phyloP scores from a whole-genome alignment of 768 basidiomycete species.

The Hericium erinaceus region DNA sequence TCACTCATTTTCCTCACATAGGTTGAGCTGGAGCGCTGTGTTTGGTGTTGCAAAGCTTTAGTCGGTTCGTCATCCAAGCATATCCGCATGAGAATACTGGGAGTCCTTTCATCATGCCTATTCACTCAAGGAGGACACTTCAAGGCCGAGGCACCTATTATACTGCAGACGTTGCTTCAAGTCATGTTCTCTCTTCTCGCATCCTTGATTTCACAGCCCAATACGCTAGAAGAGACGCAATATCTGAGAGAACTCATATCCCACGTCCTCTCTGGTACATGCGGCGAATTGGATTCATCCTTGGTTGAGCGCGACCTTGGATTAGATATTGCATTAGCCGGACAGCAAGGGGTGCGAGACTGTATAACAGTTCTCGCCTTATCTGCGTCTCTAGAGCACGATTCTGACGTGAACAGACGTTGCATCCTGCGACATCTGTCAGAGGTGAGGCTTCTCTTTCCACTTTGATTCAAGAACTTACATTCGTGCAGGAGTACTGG shows the following conservation, averaged over 20 bases:
- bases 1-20: conserved; percentile 11
- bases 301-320: conserved; percentile 45
- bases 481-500: not conserved
- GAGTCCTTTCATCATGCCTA: conserved; percentile 34
- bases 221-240: conserved; percentile 24
- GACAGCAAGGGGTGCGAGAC: conserved; percentile 28
- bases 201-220: conserved; percentile 20
- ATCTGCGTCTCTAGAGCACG: conserved; percentile 40
- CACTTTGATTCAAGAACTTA: not conserved
- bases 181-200: conserved; percentile 43
- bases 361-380: conserved; percentile 34
- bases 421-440: conserved; percentile 41
- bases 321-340: conserved; percentile 16
- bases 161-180: conserved; percentile 43
- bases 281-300: conserved; percentile 38
- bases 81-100: conserved; percentile 41
- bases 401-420: conserved; percentile 31
- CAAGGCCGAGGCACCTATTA: conserved; percentile 30
- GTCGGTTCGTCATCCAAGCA: conserved; percentile 22
- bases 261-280: conserved; percentile 35
- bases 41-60: conserved; percentile 67
- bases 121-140: conserved; percentile 38
- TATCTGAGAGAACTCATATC: conserved; percentile 34
- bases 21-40: conserved; percentile 45
- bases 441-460: conserved; percentile 29